Evolutionary conservation across 164 flowering plant genomes (phyloP).

Genomic region (Houttuynia cordata): DNA sequence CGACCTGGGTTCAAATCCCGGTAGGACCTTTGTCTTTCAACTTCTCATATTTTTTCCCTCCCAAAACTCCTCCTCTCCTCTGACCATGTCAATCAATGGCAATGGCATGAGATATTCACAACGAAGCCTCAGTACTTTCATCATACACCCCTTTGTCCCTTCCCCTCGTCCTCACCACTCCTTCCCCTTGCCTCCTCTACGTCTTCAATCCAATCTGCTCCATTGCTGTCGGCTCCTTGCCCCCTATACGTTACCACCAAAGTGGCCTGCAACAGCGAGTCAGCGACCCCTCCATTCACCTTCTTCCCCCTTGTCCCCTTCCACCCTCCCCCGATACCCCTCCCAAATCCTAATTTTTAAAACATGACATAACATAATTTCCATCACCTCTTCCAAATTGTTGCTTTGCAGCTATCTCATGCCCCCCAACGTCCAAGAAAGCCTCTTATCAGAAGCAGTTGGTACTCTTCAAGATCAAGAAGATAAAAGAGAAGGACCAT

Average conservation of each 20-base stretch:
- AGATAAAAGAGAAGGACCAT: neutral
- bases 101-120: too few relatives aligned
- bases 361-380: too few relatives aligned
- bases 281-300: neutral
- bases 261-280: constrained; percentile 2
- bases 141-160: too few relatives aligned
- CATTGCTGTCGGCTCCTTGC: neutral
- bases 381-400: too few relatives aligned
- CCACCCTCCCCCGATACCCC: neutral
- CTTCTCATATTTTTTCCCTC: too few relatives aligned
- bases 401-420: neutral
- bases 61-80: too few relatives aligned
- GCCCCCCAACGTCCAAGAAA: neutral
- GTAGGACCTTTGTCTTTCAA: constrained; percentile 47
- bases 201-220: too few relatives aligned
- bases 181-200: too few relatives aligned
- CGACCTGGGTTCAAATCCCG: constrained; percentile 99
- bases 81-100: too few relatives aligned
- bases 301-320: constrained; percentile 3
- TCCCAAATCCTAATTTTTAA: neutral
- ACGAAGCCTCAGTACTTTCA: too few relatives aligned
- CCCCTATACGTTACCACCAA: neutral
- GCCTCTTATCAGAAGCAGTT: too few relatives aligned
- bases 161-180: too few relatives aligned
- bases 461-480: neutral